phyloP scores from a whole-genome alignment of 2,329 filamentous ascomycete species.

The Helotiales sp. region DNA sequence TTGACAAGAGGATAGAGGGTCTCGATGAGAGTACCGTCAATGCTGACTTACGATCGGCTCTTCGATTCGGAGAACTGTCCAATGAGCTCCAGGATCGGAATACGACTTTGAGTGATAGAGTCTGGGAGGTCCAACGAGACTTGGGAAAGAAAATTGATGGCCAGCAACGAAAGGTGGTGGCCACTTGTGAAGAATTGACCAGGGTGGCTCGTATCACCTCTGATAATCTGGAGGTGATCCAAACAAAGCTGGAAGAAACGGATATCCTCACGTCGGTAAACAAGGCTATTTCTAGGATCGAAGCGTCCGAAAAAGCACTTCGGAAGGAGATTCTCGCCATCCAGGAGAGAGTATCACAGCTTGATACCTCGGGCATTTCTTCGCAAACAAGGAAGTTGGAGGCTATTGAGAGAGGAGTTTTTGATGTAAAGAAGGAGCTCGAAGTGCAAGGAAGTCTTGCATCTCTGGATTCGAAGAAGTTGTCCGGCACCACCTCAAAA shows the following conservation, averaged over 20 bases:
- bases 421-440: slow-evolving; percentile 21
- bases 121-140: slow-evolving; percentile 24
- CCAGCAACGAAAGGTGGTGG: slow-evolving; percentile 21
- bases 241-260: slow-evolving; percentile 18
- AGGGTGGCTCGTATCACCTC: slow-evolving; percentile 17
- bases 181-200: slow-evolving; percentile 22
- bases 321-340: slow-evolving; percentile 18
- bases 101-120: slow-evolving; percentile 19
- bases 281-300: slow-evolving; percentile 19
- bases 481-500: slow-evolving; percentile 20
- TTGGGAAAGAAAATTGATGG: slow-evolving; percentile 26
- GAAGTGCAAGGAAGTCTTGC: slow-evolving; percentile 21
- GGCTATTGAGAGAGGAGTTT: slow-evolving; percentile 21
- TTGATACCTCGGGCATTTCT: slow-evolving; percentile 21
- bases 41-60: slow-evolving; percentile 25
- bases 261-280: slow-evolving; percentile 17
- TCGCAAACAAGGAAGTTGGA: slow-evolving; percentile 18
- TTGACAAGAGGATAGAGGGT: slow-evolving; percentile 18
- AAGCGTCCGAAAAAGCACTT: slow-evolving; percentile 18
- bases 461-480: slow-evolving; percentile 24
- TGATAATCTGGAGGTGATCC: slow-evolving; percentile 17
- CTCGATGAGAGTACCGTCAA: slow-evolving; percentile 20
- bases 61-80: slow-evolving; percentile 27
- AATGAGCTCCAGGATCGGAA: slow-evolving; percentile 29
- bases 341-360: slow-evolving; percentile 17